Evolutionary conservation across 495 filamentous ascomycete genomes (phyloP), one percentile per base, ranked within the genome.

Genomic region (Stereocaulon alpinum): DNA sequence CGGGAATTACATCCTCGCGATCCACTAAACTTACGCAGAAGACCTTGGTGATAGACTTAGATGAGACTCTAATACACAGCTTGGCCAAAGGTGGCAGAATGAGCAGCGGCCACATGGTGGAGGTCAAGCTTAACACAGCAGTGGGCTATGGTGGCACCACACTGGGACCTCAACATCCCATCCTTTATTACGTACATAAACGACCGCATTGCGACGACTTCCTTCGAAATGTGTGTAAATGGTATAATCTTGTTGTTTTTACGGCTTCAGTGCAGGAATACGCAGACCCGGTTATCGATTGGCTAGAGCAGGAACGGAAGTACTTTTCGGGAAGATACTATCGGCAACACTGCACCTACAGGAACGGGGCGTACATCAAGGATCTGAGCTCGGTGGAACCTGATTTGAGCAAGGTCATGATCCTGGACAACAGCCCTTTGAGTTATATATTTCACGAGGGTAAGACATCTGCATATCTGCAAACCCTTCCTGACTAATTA

Each of bases 381-480:
- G 93, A 98, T 71, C 78, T 98, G 54, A 92, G 89, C 71, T 87
- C 89, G 24, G 89, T 98, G 29, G 93, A 98, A 76, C 89, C 92
- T 40, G 92, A 97, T 69, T 74, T 98, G 69, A 96, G 90, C 68
- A 90, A 86, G 74, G 93, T 97, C 51, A 95, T 97, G 87, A 98
- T 98, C 63, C 76, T 97, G 68, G 93, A 98, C 73, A 98, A 98
- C 68, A 96, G 90, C 69, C 94, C 93, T 15, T 83, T 95, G 77
- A 95, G 91, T 73, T 98, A 98, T 71, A 89, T 95, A 75, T 98
- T 98, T 76, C 93, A 98, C 69, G 89, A 95, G 83, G 94, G 93
- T 96, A 70, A 18, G 29, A 54, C 5, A 11, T 18, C 29, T 55
- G 18, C 40, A 18, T 58, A 70, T 70, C 49, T 69, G 67, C 9